phyloP scores from a whole-genome alignment of 208 protist genomes.

The Leishmania amazonensis region DNA sequence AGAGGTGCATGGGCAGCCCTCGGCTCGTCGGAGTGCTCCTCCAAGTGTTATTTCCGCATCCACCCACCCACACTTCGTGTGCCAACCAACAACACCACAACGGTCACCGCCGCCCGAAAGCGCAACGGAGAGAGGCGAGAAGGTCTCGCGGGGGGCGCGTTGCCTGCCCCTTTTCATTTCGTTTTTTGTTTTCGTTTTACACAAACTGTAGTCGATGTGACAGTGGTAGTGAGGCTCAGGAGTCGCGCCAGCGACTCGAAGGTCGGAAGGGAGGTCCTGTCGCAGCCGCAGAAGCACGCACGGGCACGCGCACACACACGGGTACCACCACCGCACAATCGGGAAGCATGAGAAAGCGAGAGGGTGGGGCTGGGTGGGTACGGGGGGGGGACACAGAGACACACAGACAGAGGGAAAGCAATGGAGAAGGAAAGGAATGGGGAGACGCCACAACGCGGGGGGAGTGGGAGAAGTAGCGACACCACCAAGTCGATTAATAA shows the following conservation, averaged over 20 bases:
- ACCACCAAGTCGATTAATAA: not conserved
- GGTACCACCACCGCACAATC: not conserved
- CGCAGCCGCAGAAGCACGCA: not conserved
- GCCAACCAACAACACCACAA: not conserved
- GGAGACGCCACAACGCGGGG: not conserved
- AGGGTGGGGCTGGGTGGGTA: not conserved
- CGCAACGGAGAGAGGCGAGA: not conserved
- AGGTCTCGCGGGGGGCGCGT: not conserved
- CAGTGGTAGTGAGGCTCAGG: not conserved
- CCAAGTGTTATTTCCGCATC: not conserved
- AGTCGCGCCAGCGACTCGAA: not conserved
- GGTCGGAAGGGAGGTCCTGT: not conserved
- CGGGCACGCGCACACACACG: not conserved
- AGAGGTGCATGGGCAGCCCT: not conserved
- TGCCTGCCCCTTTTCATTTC: not conserved
- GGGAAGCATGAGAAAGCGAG: not conserved
- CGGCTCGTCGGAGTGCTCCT: not conserved
- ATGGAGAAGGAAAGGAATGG: not conserved
- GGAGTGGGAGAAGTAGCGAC: not conserved
- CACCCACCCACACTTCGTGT: not conserved
- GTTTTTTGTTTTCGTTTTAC: not conserved
- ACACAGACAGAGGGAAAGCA: not conserved
- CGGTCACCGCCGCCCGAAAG: not conserved
- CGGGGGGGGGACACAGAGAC: not conserved
- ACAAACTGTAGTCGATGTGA: not conserved